A percentile compares a stretch with the other conserved stretches of the same genome.
phyloP scores from a whole-genome alignment of 2,329 filamentous ascomycete species.

The Graphilbum sp. region DNA sequence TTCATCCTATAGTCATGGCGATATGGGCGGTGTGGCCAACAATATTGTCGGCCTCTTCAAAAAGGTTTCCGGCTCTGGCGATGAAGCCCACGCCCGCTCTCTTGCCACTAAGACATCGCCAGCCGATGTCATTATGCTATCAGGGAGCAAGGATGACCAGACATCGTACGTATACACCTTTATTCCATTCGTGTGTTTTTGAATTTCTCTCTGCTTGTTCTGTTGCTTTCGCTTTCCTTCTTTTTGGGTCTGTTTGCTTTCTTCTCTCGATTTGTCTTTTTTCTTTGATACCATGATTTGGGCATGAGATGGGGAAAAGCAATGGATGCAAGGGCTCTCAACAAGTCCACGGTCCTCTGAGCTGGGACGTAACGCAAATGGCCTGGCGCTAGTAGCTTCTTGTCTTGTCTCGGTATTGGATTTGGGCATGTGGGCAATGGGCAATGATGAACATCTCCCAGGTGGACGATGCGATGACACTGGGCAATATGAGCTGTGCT shows the following conservation, averaged over 20 bases:
- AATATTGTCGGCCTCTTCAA: constrained; percentile 75
- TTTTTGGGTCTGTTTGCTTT: constrained; percentile 9
- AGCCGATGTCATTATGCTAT: constrained; percentile 95
- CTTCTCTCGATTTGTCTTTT: not conserved
- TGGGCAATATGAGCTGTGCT: too few species aligned
- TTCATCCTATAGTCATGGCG: constrained; percentile 47
- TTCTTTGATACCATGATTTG: too few species aligned
- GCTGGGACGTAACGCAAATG: too few species aligned
- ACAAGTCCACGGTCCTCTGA: too few species aligned
- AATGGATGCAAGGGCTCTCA: too few species aligned
- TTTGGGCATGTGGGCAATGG: too few species aligned
- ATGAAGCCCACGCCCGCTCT: constrained; percentile 58
- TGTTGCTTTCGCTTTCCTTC: not conserved
- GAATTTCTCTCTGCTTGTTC: constrained; percentile 5
- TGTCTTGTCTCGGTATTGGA: too few species aligned
- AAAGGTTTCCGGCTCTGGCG: constrained; percentile 67
- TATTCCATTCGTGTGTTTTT: constrained; percentile 9
- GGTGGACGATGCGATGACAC: too few species aligned
- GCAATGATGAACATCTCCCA: too few species aligned
- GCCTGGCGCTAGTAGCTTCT: too few species aligned
- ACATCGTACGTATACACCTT: constrained; percentile 53
- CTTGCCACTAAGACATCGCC: constrained; percentile 82
- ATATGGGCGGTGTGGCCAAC: constrained; percentile 67
- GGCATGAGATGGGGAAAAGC: too few species aligned
- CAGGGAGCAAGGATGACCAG: constrained; percentile 89